Conservation (phyloP, 768 basidiomycete species). For the Lyophyllum semitale region DNA sequence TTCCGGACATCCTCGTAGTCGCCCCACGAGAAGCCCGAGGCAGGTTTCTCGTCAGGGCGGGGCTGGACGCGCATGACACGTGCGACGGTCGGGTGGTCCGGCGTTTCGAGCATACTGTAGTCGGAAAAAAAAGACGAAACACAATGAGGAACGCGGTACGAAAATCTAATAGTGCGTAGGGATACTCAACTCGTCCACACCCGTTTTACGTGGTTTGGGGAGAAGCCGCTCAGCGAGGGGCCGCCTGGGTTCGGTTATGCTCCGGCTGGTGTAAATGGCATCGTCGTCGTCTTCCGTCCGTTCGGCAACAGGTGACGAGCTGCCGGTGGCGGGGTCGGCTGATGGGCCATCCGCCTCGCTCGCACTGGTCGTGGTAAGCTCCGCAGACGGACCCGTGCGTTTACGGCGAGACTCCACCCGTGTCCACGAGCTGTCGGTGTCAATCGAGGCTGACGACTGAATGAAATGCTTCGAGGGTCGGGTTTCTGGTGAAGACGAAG, state of each 20-base stretch:
- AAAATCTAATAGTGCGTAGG: background rate
- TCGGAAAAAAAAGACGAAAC: constrained; percentile 13
- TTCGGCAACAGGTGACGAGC: constrained; percentile 38
- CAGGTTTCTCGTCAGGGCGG: constrained; percentile 56
- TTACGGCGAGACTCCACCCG: constrained; percentile 55
- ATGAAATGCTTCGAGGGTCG: constrained; percentile 20
- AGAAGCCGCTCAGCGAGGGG: constrained; percentile 64
- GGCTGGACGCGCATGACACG: constrained; percentile 73
- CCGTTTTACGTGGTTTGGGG: constrained; percentile 67
- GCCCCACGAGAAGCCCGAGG: constrained; percentile 69
- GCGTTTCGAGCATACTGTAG: constrained; percentile 62
- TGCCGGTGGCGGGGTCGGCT: constrained; percentile 39
- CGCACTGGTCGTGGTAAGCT: constrained; percentile 49
- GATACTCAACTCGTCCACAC: constrained; percentile 65
- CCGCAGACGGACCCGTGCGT: constrained; percentile 26
- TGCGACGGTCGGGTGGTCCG: constrained; percentile 55
- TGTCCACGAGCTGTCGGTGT: constrained; percentile 71
- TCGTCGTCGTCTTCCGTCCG: constrained; percentile 28
- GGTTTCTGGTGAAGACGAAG: constrained; percentile 19
- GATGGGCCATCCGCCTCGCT: constrained; percentile 54
- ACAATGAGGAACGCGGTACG: too few species aligned
- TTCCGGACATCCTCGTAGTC: constrained; percentile 73
- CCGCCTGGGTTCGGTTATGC: constrained; percentile 28
- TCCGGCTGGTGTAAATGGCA: constrained; percentile 24
- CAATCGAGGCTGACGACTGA: constrained; percentile 39